Evolutionary conservation across 2,329 filamentous ascomycete species (phyloP), one percentile per base, ranked within the genome.

Genomic region (Fusarium robinianum): DNA sequence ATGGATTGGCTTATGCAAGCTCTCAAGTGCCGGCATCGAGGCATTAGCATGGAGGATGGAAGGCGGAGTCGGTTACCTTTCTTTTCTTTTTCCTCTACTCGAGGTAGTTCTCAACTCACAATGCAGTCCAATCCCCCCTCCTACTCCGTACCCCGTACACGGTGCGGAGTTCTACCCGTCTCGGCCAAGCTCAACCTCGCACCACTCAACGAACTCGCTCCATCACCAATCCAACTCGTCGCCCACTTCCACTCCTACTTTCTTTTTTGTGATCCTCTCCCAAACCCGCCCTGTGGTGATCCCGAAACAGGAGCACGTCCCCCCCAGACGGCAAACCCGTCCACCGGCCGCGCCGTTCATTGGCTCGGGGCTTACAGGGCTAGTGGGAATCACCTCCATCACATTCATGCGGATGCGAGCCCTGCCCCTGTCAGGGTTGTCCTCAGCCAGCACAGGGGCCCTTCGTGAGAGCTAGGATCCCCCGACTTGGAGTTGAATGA

Each of bases 391-490:
- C n/a, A 31, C 41, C 34, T 46, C 32, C 39, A 18, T 34, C 45
- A 26, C 17, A 48, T 60, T 60, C 51, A 60, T 60, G 57, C 57
- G 43, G 52, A 60, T 48, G 49, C 53, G 53, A 53, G 51, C 39
- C 47, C 19, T 23, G 41, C 32, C 45, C 14, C 22, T 10, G 29
- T 8, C 25, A 40, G 51, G 51, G 51, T 19, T n/a, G n/a, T 10
- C 9, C 23, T 24, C 23, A 8, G 9, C 9, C 23, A 9, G 23
- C n/a, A n/a, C 23, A 24, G 23, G 23, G 23, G 23, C 23, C 38
- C 42, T 26, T 52, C 30, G 42, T 16, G 22, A 23, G 15, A 39
- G 21, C 53, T 31, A 26, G 56, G 53, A 45, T 58, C 51, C 56
- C 48, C 53, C 45, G 45, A 41, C 56, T 40, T 51, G 34, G 45